A percentile compares a stretch with the other conserved stretches of the same genome.
Evolutionary conservation across 2,329 filamentous ascomycete species (phyloP).

Genomic region (Talaromyces sp.): DNA sequence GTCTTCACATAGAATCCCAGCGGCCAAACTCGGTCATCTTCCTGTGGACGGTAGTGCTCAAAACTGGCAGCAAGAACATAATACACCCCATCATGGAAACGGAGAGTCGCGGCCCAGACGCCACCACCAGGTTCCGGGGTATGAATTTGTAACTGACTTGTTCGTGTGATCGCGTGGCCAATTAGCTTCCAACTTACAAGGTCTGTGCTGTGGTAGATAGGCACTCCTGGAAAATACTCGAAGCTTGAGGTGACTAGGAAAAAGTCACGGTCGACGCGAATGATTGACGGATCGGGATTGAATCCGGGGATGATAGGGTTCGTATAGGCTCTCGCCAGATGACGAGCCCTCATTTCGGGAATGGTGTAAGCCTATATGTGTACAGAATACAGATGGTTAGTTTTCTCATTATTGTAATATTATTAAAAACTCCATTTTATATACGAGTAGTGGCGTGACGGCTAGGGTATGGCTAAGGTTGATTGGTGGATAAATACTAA

Average conservation of each 20-base stretch:
- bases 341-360: background rate
- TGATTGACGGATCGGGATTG: slow-evolving; percentile 41
- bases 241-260: slow-evolving; percentile 44
- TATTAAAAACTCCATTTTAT: background rate
- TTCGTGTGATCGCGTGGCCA: slow-evolving; percentile 11
- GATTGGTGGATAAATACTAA: background rate
- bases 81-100: slow-evolving; percentile 35
- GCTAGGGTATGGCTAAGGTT: background rate
- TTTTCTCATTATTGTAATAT: background rate
- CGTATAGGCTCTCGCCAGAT: background rate
- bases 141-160: slow-evolving; percentile 25
- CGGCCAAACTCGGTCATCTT: slow-evolving; percentile 3
- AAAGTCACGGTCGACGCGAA: slow-evolving; percentile 36
- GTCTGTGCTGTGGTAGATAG: slow-evolving; percentile 41
- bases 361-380: background rate
- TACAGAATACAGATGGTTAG: background rate
- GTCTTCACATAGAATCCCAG: slow-evolving; percentile 4
- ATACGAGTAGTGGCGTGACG: background rate
- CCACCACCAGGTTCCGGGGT: slow-evolving; percentile 33
- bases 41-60: background rate
- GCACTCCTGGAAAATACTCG: slow-evolving; percentile 40
- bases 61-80: slow-evolving; percentile 33
- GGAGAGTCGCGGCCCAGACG: slow-evolving; percentile 36
- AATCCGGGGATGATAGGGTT: slow-evolving; percentile 46
- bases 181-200: slow-evolving; percentile 37